phyloP scores from a whole-genome alignment of 2,329 filamentous ascomycete genomes.

The Didymella pinodella region DNA sequence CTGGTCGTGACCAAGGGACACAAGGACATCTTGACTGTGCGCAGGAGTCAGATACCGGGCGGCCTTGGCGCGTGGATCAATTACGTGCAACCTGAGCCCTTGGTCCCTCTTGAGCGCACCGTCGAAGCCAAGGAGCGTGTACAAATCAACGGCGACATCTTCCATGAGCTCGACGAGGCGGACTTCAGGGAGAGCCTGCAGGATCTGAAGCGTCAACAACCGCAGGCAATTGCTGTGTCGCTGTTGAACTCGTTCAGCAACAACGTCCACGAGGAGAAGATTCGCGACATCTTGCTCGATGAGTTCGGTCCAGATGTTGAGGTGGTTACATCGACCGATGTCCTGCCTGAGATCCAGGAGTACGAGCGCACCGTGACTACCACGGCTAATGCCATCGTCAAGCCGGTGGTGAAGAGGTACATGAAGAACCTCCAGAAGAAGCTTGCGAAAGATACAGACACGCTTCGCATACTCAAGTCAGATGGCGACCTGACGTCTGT shows the following conservation, averaged over 20 bases:
- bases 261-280: slow-evolving; percentile 53
- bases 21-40: slow-evolving; percentile 58
- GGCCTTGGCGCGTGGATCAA: slow-evolving; percentile 61
- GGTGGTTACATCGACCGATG: slow-evolving; percentile 57
- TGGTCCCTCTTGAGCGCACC: slow-evolving; percentile 59
- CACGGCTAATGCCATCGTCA: slow-evolving; percentile 58
- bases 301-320: slow-evolving; percentile 55
- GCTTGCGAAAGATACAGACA: slow-evolving; percentile 54
- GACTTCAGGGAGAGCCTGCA: slow-evolving; percentile 51
- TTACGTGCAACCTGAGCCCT: slow-evolving; percentile 57
- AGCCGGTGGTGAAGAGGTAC: slow-evolving; percentile 58
- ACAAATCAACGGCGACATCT: slow-evolving; percentile 53
- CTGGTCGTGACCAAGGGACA: slow-evolving; percentile 59
- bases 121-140: slow-evolving; percentile 57
- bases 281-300: slow-evolving; percentile 52
- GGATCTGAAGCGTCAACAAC: slow-evolving; percentile 52
- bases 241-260: slow-evolving; percentile 59
- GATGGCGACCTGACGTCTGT: slow-evolving; percentile 59
- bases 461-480: slow-evolving; percentile 59
- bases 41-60: slow-evolving; percentile 61
- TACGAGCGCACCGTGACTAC: slow-evolving; percentile 61
- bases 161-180: slow-evolving; percentile 52
- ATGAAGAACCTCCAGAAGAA: slow-evolving; percentile 53
- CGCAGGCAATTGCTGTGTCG: slow-evolving; percentile 58
- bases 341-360: slow-evolving; percentile 58